phyloP scores from a whole-genome alignment of 495 filamentous ascomycete genomes.

The Astrocystis sublimbata region DNA sequence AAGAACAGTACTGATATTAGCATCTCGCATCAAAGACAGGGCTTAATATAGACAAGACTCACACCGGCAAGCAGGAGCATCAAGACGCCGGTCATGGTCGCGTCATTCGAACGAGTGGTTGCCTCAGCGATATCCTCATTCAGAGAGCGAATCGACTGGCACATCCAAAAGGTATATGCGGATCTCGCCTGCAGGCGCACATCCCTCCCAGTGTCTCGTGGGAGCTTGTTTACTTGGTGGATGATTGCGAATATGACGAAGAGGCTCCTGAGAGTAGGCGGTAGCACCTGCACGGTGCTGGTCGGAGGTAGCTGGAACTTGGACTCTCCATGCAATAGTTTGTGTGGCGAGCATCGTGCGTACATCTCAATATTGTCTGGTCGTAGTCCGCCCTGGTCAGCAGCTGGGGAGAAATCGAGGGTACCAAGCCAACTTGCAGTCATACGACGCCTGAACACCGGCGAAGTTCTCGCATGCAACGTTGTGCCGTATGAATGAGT shows the following conservation, averaged over 20 bases:
- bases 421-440: slow-evolving; percentile 3
- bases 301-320: neutral
- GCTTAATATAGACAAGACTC: neutral
- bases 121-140: slow-evolving; percentile 25
- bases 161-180: slow-evolving; percentile 10
- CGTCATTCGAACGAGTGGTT: slow-evolving; percentile 14
- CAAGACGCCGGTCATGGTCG: slow-evolving; percentile 25
- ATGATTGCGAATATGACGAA: slow-evolving; percentile 10
- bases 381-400: neutral
- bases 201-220: neutral
- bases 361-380: slow-evolving; percentile 17
- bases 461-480: slow-evolving; percentile 14
- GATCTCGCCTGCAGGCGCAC: neutral
- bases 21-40: neutral
- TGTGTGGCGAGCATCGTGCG: slow-evolving; percentile 4
- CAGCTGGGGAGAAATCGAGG: neutral
- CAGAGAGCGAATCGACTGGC: slow-evolving; percentile 23
- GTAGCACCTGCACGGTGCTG: neutral
- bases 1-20: slow-evolving; percentile 9
- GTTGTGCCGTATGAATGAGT: slow-evolving; percentile 14
- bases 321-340: neutral
- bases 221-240: slow-evolving; percentile 4
- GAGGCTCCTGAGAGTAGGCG: neutral
- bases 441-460: slow-evolving; percentile 10
- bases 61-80: slow-evolving; percentile 28